Percentiles rank a stretch among this genome's conserved stretches.
phyloP scores from a whole-genome alignment of 352 stramenopile genomes.

The Globisporangium nodosum region DNA sequence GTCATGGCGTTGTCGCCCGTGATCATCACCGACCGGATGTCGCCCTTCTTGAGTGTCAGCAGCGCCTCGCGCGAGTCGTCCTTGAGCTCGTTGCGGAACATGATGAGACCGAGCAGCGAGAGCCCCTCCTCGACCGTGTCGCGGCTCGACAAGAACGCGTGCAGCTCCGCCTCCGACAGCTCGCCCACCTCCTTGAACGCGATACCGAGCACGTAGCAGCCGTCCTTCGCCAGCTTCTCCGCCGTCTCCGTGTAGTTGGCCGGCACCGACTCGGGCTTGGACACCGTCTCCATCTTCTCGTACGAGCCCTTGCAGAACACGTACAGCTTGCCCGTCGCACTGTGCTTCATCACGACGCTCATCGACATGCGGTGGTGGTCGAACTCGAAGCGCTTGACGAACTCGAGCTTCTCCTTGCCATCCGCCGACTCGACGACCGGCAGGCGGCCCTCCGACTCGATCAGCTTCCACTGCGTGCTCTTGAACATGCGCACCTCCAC shows the following conservation, averaged over 20 bases:
- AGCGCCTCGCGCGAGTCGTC: conserved; percentile 78
- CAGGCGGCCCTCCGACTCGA: conserved; percentile 41
- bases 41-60: conserved; percentile 64
- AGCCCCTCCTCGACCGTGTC: conserved; percentile 75
- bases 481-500: conserved; percentile 89
- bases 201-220: conserved; percentile 88
- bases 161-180: conserved; percentile 26
- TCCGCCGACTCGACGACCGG: conserved; percentile 41
- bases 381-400: conserved; percentile 91
- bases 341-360: conserved; percentile 81
- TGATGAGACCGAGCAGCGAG: conserved; percentile 75
- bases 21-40: conserved; percentile 82
- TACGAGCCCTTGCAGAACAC: conserved; percentile 90
- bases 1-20: conserved; percentile 85
- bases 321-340: conserved; percentile 39
- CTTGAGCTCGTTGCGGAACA: conserved; percentile 90
- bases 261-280: conserved; percentile 43
- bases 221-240: conserved; percentile 60
- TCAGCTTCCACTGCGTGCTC: conserved; percentile 56
- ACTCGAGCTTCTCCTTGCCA: conserved; percentile 40
- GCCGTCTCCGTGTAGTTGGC: conserved; percentile 60
- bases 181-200: conserved; percentile 51
- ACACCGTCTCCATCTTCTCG: conserved; percentile 77
- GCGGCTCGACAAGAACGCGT: conserved; percentile 45
- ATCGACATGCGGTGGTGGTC: conserved; percentile 90